Evolutionary conservation across 2,329 filamentous ascomycete genomes (phyloP).

Genomic region (Epichloe festucae): DNA sequence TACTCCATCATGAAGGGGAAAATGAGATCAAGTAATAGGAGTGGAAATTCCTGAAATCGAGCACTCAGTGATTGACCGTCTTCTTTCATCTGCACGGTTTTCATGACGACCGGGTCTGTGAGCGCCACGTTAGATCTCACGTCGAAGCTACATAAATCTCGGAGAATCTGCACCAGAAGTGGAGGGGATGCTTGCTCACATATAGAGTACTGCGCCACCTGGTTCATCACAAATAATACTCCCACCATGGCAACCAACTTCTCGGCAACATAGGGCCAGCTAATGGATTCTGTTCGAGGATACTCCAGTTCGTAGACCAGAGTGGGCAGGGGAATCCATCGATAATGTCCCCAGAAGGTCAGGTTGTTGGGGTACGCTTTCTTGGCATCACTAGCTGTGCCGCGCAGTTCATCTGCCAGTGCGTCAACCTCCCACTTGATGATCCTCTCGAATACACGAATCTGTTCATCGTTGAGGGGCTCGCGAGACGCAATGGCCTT

Average conservation of each 20-base stretch:
- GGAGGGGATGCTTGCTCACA: constrained; percentile 23
- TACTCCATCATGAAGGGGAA: constrained; percentile 74
- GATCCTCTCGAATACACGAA: constrained; percentile 49
- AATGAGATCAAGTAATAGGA: constrained; percentile 60
- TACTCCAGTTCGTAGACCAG: constrained; percentile 71
- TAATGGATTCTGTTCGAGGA: constrained; percentile 52
- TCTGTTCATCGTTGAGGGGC: constrained; percentile 48
- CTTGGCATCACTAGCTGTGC: constrained; percentile 38
- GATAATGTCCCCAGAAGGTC: constrained; percentile 49
- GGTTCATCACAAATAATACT: constrained; percentile 65
- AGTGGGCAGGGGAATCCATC: constrained; percentile 64
- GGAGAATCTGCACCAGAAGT: no score
- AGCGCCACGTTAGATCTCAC: constrained; percentile 3
- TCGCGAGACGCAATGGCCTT: constrained; percentile 46
- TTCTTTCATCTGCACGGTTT: constrained; percentile 55
- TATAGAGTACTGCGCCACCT: constrained; percentile 63
- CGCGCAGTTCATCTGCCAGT: constrained; percentile 50
- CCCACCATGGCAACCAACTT: constrained; percentile 60
- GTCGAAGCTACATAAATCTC: not conserved
- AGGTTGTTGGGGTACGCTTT: constrained; percentile 58
- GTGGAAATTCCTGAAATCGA: constrained; percentile 56
- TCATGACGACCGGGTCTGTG: constrained; percentile 53
- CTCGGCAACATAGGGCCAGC: constrained; percentile 64
- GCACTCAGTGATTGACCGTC: constrained; percentile 44
- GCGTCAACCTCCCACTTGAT: constrained; percentile 55